Conservation (phyloP, 306 rosid species). For the Rosa persica region DNA sequence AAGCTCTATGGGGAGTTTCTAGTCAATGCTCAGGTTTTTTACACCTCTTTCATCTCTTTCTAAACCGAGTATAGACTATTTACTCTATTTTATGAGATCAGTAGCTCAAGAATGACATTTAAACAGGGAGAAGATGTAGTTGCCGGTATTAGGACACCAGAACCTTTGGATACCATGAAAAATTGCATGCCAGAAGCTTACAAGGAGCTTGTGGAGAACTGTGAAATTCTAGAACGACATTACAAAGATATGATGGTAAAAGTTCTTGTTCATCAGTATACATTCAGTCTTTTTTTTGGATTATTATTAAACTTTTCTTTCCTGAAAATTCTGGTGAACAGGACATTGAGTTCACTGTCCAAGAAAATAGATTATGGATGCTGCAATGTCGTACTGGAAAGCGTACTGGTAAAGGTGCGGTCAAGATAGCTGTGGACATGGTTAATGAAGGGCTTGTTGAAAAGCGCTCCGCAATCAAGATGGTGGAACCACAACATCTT, state of each 20-base stretch:
- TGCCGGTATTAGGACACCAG: constrained; percentile 97
- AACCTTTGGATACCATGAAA: constrained; percentile 78
- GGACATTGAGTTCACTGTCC: constrained; percentile 99
- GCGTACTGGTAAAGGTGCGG: constrained; percentile 91
- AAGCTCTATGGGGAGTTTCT: constrained; percentile 96
- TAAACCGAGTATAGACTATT: constrained; percentile 4
- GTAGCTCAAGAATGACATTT: constrained; percentile 23
- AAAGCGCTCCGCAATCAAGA: constrained; percentile 62
- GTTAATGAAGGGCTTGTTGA: constrained; percentile 84
- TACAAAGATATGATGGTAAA: constrained; percentile 98
- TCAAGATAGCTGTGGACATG: constrained; percentile 94
- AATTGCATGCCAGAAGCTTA: constrained; percentile 89
- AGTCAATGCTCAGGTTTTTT: constrained; percentile 86
- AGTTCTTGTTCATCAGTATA: neutral
- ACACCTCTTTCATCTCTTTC: constrained; percentile 21
- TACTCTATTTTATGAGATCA: constrained; percentile 12
- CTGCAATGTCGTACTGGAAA: constrained; percentile 93
- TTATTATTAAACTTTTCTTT: neutral
- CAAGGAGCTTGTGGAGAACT: constrained; percentile 84
- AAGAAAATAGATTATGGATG: constrained; percentile 96
- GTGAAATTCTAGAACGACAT: constrained; percentile 84
- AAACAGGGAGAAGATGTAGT: constrained; percentile 97
- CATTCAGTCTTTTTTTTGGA: neutral
- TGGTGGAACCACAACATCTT: constrained; percentile 95
- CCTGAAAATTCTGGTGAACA: constrained; percentile 27